Evolutionary conservation across 805 yeast genomes (phyloP).

Genomic region (Lachancea sp.): DNA sequence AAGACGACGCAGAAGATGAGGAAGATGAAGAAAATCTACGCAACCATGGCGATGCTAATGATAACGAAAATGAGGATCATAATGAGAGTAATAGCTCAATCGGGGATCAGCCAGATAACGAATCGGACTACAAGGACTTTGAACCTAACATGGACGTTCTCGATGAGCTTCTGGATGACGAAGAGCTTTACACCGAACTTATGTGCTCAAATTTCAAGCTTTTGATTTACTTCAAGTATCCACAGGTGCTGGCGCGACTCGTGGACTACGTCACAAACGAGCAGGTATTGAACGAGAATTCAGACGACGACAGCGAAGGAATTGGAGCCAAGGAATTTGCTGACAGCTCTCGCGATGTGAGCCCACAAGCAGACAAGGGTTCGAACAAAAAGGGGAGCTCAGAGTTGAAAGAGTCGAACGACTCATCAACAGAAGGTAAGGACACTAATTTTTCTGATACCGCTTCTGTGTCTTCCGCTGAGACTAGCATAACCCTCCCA

Average conservation of each 20-base stretch:
- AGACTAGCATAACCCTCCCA: constrained; percentile 25
- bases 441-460: constrained; percentile 18
- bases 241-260: constrained; percentile 61
- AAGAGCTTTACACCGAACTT: constrained; percentile 66
- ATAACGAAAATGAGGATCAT: constrained; percentile 20
- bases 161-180: constrained; percentile 65
- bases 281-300: constrained; percentile 26
- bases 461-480: constrained; percentile 28
- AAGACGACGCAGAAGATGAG: constrained; percentile 18
- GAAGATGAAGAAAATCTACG: constrained; percentile 9
- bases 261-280: constrained; percentile 56
- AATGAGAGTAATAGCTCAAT: constrained; percentile 11
- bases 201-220: constrained; percentile 67
- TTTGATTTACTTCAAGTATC: constrained; percentile 72
- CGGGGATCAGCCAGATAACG: constrained; percentile 25
- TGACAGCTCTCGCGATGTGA: constrained; percentile 5
- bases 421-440: constrained; percentile 12
- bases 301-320: constrained; percentile 11
- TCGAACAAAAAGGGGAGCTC: background rate
- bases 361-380: background rate
- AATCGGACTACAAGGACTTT: constrained; percentile 33
- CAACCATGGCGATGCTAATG: too few relatives aligned
- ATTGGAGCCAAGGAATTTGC: background rate
- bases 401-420: constrained; percentile 10
- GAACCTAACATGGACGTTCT: constrained; percentile 39